Base-by-base conservation (phyloP, 2,329 filamentous ascomycete species). In the Cytospora mali region DNA sequence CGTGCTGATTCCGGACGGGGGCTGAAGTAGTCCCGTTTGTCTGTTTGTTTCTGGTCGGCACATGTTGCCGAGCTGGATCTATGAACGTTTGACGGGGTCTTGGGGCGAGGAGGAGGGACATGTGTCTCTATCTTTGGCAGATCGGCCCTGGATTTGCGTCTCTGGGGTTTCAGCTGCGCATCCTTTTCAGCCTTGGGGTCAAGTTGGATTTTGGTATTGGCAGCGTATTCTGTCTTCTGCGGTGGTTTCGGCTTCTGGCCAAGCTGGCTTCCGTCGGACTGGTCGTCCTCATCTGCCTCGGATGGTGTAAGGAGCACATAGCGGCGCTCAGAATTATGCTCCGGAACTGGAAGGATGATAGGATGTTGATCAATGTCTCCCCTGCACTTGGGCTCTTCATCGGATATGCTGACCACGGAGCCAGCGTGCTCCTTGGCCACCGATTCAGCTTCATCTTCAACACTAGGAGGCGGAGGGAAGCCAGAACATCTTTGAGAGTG, bases 301-400 rank as follows among this genome's bases (percentile, higher is more conserved):
- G 69, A 64, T 42, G 75, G 75, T 16, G 75, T 75, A 46, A 89
- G 75, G 42, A 89, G 75, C 10, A 90, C 85, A 68, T 88, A 91
- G 46, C 88, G 84, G 42, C 85, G 81, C 71, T 92, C 89, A 5
- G 82, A 80, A 67, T 86, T 86, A 69, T 81, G 72, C 55, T 85
- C 81, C 68, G 80, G 77, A 58, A 90, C 83, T 61, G 89, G 86
- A 61, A 88, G 75, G 27, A 93, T 78, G 55, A 93, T 79, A 14
- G 86, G 87, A 28, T 87, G 76, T 70, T 93, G 90, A 58, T 93
- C 88, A 62, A 88, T 75, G 6, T 84, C 82, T 46, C 90, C 90
- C 62, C 84, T 84, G 62, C 82, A 81, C 55, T 81, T 79, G 29
- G 84, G 81, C 62, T 88, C 85, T 67, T 88, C 87, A 62, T 77